Evolutionary conservation across 805 yeast species (phyloP).

Genomic region (Dipodascus albidus): DNA sequence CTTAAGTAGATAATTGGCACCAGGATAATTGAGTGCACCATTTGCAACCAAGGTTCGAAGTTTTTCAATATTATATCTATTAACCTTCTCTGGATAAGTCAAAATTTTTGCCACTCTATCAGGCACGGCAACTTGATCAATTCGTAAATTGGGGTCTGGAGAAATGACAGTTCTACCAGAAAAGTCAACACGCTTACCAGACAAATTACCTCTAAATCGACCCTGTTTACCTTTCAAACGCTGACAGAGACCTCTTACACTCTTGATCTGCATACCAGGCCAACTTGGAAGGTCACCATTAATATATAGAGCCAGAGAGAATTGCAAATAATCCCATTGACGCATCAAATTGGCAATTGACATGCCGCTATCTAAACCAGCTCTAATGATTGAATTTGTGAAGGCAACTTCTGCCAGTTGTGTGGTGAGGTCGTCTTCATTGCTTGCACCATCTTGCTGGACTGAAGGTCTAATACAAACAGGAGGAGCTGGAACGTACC

Average conservation of each 20-base stretch:
- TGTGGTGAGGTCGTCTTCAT: constrained; percentile 95
- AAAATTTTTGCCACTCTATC: constrained; percentile 91
- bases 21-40: constrained; percentile 89
- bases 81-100: constrained; percentile 92
- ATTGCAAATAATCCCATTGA: constrained; percentile 96
- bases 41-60: constrained; percentile 61
- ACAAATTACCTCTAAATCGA: constrained; percentile 92
- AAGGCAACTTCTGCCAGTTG: constrained; percentile 93
- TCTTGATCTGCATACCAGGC: constrained; percentile 41
- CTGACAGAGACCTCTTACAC: constrained; percentile 93
- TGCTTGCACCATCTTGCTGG: constrained; percentile 83
- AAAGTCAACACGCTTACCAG: constrained; percentile 98
- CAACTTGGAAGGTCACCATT: constrained; percentile 84
- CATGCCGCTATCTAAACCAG: constrained; percentile 92
- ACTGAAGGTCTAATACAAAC: constrained; percentile 98
- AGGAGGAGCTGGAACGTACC: constrained; percentile 97
- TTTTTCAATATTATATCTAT: constrained; percentile 73
- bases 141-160: constrained; percentile 90
- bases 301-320: constrained; percentile 94
- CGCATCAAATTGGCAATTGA: constrained; percentile 91
- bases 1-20: constrained; percentile 85
- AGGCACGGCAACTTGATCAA: constrained; percentile 98
- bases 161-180: constrained; percentile 97
- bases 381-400: constrained; percentile 88
- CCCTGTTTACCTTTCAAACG: constrained; percentile 98